Base-by-base conservation (phyloP, 2,329 filamentous ascomycete species). In the Aspergillus aculeatus region DNA sequence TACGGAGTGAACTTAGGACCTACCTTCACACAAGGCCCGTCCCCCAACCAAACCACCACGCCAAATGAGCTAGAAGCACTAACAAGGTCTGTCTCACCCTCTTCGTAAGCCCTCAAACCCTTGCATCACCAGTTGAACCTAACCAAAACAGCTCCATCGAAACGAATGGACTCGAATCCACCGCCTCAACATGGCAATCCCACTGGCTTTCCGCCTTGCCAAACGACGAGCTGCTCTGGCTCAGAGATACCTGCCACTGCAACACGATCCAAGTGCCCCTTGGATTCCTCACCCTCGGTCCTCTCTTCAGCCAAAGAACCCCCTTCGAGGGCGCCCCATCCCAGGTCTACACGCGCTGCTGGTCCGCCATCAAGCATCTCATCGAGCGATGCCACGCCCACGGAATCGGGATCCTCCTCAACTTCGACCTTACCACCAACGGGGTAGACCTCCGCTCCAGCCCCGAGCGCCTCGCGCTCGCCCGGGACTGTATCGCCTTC, bases 201-300 rank as follows among this genome's bases (percentile, higher is more conserved):
- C 81, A 84, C 60, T 87, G 84, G 84, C 67, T 69, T 1, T 77
- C 75, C 47, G 81, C 81, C 5, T 70, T 86, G 31, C 78, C 76
- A 10, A 80, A 84, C 50, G 71, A 73, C 0, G 83, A 86, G 64
- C 75, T 85, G 23, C 71, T 77, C 16, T 86, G 82, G 80, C 75
- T 87, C 24, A 75, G 74, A 5, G 77, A 80, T 16, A 73, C 78
- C 26, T 84, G 82, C 2, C 81, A 79, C 54, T 84, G 83, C 64
- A 86, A 83, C 4, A 82, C 82, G 16, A 79, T 87, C 47, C 80
- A 85, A n/a, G 69, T 88, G 19, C 85, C 85, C 0, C 82, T 88
- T 55, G 84, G 85, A 3, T 86, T 84, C 70, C 87, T 82, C 67
- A 83, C 81, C 4, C 77, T 87, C 5, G 83, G 82, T 0, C 77